These are phyloP conservation scores for Tephrocybe rancida DNA, from an alignment of 768 basidiomycete species.

Conservation along the genomic window DNA sequence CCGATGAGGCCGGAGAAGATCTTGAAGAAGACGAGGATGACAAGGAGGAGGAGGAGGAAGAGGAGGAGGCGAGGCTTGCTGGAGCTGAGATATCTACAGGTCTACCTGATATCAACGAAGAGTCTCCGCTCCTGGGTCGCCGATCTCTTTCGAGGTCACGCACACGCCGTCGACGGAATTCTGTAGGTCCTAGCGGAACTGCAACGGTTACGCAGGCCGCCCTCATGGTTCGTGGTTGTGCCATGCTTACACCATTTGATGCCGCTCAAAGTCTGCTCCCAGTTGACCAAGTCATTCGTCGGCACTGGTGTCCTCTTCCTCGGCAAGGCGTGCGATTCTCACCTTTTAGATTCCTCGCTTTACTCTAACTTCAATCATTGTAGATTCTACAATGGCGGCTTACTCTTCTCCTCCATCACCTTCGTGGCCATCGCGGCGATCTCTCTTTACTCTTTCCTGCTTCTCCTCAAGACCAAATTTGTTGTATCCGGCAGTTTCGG, in stretches of 20 bases:
- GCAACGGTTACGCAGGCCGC: slow-evolving; percentile 92
- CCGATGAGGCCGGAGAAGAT: slow-evolving; percentile 82
- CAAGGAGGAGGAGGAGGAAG: slow-evolving; percentile 72
- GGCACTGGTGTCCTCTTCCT: slow-evolving; percentile 96
- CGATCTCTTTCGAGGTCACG: slow-evolving; percentile 47
- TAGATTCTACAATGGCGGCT: slow-evolving; percentile 94
- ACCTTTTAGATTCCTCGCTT: no score
- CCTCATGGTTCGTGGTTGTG: slow-evolving; percentile 68
- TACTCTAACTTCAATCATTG: neutral
- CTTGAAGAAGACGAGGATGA: slow-evolving; percentile 87
- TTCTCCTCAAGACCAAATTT: slow-evolving; percentile 86
- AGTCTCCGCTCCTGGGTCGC: slow-evolving; percentile 54
- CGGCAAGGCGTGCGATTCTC: slow-evolving; percentile 78
- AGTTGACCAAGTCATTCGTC: slow-evolving; percentile 93
- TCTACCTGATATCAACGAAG: slow-evolving; percentile 43
- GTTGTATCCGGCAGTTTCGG: slow-evolving; percentile 93
- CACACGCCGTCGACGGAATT: slow-evolving; percentile 55
- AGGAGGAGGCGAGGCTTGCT: slow-evolving; percentile 25
- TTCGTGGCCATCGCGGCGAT: slow-evolving; percentile 83
- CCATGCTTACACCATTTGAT: neutral
- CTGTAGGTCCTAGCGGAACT: slow-evolving; percentile 72
- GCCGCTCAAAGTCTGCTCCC: slow-evolving; percentile 7
- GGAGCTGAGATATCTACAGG: slow-evolving; percentile 17
- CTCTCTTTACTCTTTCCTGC: slow-evolving; percentile 91
- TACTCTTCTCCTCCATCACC: slow-evolving; percentile 82